These are phyloP conservation scores for Apiospora saccharicola DNA, from an alignment of 2,329 filamentous ascomycete genomes.

Conservation along the genomic window DNA sequence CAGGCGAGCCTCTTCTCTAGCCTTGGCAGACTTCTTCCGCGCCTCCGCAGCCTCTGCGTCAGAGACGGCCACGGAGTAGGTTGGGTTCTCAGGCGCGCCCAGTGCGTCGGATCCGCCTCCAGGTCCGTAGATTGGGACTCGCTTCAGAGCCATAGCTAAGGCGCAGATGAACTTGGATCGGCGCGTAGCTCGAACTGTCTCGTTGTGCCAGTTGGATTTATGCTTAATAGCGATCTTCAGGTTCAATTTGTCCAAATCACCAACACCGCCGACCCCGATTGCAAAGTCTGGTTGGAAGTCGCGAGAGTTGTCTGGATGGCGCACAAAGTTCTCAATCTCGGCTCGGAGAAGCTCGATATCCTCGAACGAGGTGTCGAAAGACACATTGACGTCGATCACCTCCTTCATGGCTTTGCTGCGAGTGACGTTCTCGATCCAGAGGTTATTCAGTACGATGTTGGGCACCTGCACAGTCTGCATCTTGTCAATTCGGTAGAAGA, in stretches of 20 bases:
- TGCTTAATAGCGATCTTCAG: conserved; percentile 86
- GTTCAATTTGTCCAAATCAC: conserved; percentile 86
- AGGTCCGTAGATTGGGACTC: conserved; percentile 84
- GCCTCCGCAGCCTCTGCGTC: conserved; percentile 71
- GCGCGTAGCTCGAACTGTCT: conserved; percentile 78
- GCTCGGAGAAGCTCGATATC: conserved; percentile 85
- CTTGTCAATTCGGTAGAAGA: conserved; percentile 85
- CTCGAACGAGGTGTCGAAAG: conserved; percentile 87
- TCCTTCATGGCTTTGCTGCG: conserved; percentile 93
- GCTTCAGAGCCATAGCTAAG: conserved; percentile 82
- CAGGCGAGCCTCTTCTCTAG: conserved; percentile 71
- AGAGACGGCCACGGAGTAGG: conserved; percentile 79
- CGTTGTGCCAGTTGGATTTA: conserved; percentile 93
- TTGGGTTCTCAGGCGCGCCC: conserved; percentile 75
- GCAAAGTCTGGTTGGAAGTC: conserved; percentile 89
- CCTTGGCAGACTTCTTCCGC: conserved; percentile 64
- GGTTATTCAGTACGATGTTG: conserved; percentile 88
- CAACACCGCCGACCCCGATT: conserved; percentile 79
- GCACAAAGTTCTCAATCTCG: conserved; percentile 88
- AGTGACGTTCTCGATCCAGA: conserved; percentile 96
- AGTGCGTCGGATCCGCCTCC: conserved; percentile 72
- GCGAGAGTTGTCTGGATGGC: conserved; percentile 81
- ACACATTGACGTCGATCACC: conserved; percentile 78
- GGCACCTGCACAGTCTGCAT: conserved; percentile 85
- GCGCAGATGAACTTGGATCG: conserved; percentile 98